phyloP scores from a whole-genome alignment of 306 rosid genomes.

The Prunus salicina region DNA sequence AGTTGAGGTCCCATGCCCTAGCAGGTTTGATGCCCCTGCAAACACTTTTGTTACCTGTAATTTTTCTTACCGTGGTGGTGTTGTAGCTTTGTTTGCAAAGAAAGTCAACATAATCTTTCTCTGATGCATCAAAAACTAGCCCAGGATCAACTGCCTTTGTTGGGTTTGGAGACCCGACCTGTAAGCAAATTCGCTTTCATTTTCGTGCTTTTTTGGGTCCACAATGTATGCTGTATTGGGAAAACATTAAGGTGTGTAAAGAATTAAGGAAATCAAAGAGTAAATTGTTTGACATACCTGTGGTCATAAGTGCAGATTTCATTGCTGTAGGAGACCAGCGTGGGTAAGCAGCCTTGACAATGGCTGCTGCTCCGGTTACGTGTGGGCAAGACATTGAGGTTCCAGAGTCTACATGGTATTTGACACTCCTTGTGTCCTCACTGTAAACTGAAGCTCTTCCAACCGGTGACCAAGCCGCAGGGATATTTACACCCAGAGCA shows the following conservation, averaged over 20 bases:
- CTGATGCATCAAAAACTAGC: slow-evolving; percentile 19
- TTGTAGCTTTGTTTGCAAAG: slow-evolving; percentile 36
- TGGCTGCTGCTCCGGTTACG: slow-evolving; percentile 27
- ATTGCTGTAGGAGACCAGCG: slow-evolving; percentile 40
- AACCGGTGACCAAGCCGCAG: slow-evolving; percentile 19
- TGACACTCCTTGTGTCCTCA: background rate
- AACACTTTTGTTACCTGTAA: slow-evolving; percentile 9
- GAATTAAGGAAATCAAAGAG: background rate
- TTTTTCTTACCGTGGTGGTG: slow-evolving; percentile 11
- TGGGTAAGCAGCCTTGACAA: slow-evolving; percentile 35
- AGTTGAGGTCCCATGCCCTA: slow-evolving; percentile 29
- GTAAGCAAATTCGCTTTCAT: slow-evolving; percentile 23
- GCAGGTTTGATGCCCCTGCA: slow-evolving; percentile 22
- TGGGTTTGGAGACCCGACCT: slow-evolving; percentile 32
- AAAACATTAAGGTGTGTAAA: background rate
- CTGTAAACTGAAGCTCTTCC: background rate
- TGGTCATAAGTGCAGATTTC: slow-evolving; percentile 40
- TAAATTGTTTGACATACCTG: slow-evolving; percentile 5
- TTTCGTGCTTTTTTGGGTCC: slow-evolving; percentile 7
- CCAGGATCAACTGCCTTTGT: slow-evolving; percentile 26
- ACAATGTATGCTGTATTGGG: slow-evolving; percentile 12
- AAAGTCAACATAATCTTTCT: slow-evolving; percentile 14
- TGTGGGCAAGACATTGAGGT: slow-evolving; percentile 34
- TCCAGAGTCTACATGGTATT: slow-evolving; percentile 18
- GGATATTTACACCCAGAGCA: slow-evolving; percentile 23